Evolutionary conservation across 495 filamentous ascomycete species (phyloP).

Genomic region (Aspergillus cavernicola): DNA sequence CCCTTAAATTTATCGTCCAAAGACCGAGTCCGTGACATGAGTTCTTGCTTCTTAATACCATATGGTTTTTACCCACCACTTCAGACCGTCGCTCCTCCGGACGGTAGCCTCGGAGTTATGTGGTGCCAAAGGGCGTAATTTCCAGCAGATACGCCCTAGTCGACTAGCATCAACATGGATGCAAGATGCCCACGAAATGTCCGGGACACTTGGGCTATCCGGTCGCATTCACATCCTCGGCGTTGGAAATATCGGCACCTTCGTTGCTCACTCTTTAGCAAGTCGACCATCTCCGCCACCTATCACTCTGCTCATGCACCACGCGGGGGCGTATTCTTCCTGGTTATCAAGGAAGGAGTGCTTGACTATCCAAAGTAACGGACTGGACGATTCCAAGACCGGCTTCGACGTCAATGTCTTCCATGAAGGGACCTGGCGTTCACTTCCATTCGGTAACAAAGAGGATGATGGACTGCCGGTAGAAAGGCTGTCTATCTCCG

Average conservation of each 20-base stretch:
- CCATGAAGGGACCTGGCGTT: constrained; percentile 28
- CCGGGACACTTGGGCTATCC: constrained; percentile 26
- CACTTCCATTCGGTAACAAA: constrained; percentile 26
- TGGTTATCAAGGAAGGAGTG: constrained; percentile 29
- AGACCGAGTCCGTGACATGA: too few relatives aligned
- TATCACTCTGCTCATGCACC: constrained; percentile 53
- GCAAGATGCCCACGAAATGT: constrained; percentile 27
- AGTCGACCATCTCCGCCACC: constrained; percentile 55
- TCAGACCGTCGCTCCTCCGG: constrained; percentile 43
- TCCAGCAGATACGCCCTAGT: neutral
- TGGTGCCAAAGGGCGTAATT: constrained; percentile 1
- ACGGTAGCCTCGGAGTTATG: constrained; percentile 23
- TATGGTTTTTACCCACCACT: constrained; percentile 4
- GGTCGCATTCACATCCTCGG: constrained; percentile 59
- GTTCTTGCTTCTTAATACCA: too few relatives aligned
- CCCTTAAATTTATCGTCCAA: too few relatives aligned
- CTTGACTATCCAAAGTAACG: constrained; percentile 32
- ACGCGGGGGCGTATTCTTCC: constrained; percentile 23
- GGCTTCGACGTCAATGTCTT: constrained; percentile 43
- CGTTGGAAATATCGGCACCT: constrained; percentile 53
- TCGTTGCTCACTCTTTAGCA: constrained; percentile 58
- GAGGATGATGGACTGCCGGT: constrained; percentile 12
- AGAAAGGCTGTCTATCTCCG: neutral
- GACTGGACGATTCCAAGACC: constrained; percentile 37
- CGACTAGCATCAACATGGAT: constrained; percentile 32